Conservation (phyloP, 495 filamentous ascomycete genomes). For the Penicillium pancosmium region DNA sequence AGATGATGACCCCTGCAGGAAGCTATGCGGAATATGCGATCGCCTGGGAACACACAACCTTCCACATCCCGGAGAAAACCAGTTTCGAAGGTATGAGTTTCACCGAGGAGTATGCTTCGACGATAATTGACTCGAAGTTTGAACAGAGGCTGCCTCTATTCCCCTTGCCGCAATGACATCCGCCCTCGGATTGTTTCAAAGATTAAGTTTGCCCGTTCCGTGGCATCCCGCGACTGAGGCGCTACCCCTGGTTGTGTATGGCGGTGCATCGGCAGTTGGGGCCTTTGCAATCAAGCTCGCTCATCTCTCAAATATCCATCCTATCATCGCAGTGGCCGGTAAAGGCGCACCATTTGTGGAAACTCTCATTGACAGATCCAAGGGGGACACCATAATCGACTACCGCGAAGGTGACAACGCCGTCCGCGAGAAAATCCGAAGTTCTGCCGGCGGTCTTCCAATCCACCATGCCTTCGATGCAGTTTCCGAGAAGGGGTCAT, state of each 20-base stretch:
- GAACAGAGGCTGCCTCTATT: constrained; percentile 64
- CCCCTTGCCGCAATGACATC: constrained; percentile 77
- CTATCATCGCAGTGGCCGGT: constrained; percentile 71
- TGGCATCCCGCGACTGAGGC: constrained; percentile 53
- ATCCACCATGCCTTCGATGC: constrained; percentile 62
- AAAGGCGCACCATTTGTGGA: constrained; percentile 58
- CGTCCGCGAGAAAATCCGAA: constrained; percentile 25
- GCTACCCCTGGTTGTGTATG: constrained; percentile 66
- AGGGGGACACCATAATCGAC: constrained; percentile 72
- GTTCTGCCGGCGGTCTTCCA: constrained; percentile 14
- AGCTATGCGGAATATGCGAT: constrained; percentile 74
- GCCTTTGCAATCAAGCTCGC: constrained; percentile 71
- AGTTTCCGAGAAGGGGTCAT: constrained; percentile 55
- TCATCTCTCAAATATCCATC: constrained; percentile 68
- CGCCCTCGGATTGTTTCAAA: constrained; percentile 62
- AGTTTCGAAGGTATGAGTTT: constrained; percentile 62
- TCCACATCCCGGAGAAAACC: constrained; percentile 64
- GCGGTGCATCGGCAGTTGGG: constrained; percentile 68
- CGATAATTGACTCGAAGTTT: background rate
- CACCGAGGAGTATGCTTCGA: background rate
- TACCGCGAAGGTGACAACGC: constrained; percentile 57
- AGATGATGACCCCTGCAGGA: constrained; percentile 46
- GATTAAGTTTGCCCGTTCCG: constrained; percentile 64
- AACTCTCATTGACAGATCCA: constrained; percentile 58
- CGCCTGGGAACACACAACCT: constrained; percentile 65